Conservation (phyloP, 345 rosid genomes). For the Syzygium aromaticum region DNA sequence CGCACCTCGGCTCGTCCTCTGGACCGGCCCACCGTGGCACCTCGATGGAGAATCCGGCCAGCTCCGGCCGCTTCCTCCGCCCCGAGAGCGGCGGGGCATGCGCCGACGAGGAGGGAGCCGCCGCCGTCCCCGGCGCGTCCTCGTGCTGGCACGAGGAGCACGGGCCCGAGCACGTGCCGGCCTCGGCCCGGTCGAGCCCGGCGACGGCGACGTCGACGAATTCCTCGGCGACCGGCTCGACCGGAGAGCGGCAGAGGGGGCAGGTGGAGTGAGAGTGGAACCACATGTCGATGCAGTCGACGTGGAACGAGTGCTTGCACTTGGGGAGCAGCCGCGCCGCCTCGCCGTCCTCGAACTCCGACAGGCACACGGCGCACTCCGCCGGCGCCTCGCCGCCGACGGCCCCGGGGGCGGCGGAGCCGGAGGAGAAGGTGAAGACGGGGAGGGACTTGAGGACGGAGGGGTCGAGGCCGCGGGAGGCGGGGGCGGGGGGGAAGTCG, state of each 20-base stretch:
- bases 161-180: conserved; percentile 18
- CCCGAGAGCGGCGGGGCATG: conserved; percentile 11
- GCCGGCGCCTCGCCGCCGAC: conserved; percentile 25
- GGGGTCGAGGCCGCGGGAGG: conserved; percentile 48
- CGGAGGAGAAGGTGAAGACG: conserved; percentile 37
- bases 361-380: conserved; percentile 85
- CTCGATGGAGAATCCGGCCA: conserved; percentile 18
- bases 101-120: neutral
- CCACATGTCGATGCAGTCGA: conserved; percentile 95
- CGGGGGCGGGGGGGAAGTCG: conserved; percentile 17
- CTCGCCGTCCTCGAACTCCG: conserved; percentile 71
- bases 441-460: conserved; percentile 59
- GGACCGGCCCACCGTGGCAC: conserved; percentile 11
- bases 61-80: conserved; percentile 34
- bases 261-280: conserved; percentile 85
- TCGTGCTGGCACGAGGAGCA: conserved; percentile 19
- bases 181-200: neutral
- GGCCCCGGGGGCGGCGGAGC: conserved; percentile 22
- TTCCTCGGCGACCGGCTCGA: conserved; percentile 21
- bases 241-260: conserved; percentile 82
- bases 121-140: neutral
- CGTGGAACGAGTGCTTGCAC: conserved; percentile 78
- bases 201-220: neutral
- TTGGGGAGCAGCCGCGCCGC: conserved; percentile 72
- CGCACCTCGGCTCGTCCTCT: conserved; percentile 6